phyloP scores from a whole-genome alignment of 768 basidiomycete genomes.

The Mycena chlorophos region DNA sequence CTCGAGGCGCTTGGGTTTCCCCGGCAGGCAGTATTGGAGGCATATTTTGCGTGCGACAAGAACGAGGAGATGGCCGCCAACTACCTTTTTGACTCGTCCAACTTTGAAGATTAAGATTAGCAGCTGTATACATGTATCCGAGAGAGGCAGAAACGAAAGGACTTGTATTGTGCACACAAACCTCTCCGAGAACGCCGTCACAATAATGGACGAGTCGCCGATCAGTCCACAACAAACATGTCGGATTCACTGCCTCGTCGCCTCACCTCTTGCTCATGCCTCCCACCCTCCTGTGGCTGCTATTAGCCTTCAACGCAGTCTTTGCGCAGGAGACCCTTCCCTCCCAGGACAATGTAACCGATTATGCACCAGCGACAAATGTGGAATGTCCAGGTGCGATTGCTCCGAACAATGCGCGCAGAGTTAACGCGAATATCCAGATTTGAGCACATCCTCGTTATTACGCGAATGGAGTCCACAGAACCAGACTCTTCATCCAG shows the following conservation, averaged over 20 bases:
- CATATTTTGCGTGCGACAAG: conserved; percentile 93
- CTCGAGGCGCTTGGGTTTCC: conserved; percentile 87
- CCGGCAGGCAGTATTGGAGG: conserved; percentile 78
- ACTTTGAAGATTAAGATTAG: conserved; percentile 51
- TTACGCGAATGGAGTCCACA: conserved; percentile 52
- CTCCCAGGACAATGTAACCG: conserved; percentile 35
- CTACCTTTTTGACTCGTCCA: conserved; percentile 74
- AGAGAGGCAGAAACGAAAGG: background rate
- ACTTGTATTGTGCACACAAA: background rate
- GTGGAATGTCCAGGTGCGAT: background rate
- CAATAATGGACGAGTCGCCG: background rate
- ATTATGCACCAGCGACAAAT: conserved; percentile 48
- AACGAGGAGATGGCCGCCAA: conserved; percentile 97
- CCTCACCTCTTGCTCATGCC: conserved; percentile 11
- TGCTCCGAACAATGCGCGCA: too few relatives aligned
- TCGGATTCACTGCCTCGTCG: conserved; percentile 19
- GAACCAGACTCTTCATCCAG: conserved; percentile 51
- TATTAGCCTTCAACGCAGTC: conserved; percentile 12
- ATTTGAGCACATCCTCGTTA: conserved; percentile 45
- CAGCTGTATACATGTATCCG: conserved; percentile 4
- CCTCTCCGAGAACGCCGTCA: conserved; percentile 2
- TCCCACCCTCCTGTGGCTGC: conserved; percentile 7
- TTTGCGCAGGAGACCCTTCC: conserved; percentile 17
- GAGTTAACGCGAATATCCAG: conserved; percentile 51
- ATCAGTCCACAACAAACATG: background rate